These are phyloP conservation scores for Hansenula sp. DNA, from an alignment of 1,139 yeast genomes.

Conservation along the genomic window DNA sequence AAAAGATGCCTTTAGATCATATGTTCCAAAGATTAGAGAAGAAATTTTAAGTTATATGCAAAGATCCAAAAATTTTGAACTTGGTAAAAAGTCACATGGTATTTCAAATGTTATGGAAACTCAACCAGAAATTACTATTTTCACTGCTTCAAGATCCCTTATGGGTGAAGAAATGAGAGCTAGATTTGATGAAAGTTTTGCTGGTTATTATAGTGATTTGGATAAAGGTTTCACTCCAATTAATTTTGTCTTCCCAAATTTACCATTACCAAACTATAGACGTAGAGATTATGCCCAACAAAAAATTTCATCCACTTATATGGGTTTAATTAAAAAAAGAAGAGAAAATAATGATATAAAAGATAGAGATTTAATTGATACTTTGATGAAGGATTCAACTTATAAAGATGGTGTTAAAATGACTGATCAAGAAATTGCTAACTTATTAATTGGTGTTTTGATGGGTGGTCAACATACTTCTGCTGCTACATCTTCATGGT, in stretches of 20 bases:
- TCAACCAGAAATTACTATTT: conserved; percentile 94
- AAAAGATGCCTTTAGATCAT: conserved; percentile 73
- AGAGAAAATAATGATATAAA: conserved; percentile 72
- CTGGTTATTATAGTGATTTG: conserved; percentile 80
- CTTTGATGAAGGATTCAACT: conserved; percentile 74
- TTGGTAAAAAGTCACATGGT: conserved; percentile 38
- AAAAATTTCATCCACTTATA: conserved; percentile 73
- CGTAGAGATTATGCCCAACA: conserved; percentile 85
- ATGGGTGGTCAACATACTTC: conserved; percentile 99
- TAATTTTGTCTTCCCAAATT: conserved; percentile 90
- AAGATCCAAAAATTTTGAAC: conserved; percentile 39
- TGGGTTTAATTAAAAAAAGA: conserved; percentile 72
- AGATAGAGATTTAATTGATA: conserved; percentile 84
- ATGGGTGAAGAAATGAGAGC: conserved; percentile 90
- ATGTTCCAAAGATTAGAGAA: conserved; percentile 84
- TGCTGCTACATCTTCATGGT: conserved; percentile 96
- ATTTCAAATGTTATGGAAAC: conserved; percentile 69
- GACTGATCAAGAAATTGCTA: conserved; percentile 95
- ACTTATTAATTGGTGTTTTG: conserved; percentile 86
- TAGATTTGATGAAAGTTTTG: conserved; percentile 78
- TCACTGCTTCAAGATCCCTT: conserved; percentile 89
- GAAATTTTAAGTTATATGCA: conserved; percentile 69
- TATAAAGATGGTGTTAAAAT: conserved; percentile 91
- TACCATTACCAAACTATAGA: conserved; percentile 84
- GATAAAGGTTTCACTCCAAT: conserved; percentile 97